phyloP scores from a whole-genome alignment of 495 filamentous ascomycete species.

The Podospora pseudocomata region DNA sequence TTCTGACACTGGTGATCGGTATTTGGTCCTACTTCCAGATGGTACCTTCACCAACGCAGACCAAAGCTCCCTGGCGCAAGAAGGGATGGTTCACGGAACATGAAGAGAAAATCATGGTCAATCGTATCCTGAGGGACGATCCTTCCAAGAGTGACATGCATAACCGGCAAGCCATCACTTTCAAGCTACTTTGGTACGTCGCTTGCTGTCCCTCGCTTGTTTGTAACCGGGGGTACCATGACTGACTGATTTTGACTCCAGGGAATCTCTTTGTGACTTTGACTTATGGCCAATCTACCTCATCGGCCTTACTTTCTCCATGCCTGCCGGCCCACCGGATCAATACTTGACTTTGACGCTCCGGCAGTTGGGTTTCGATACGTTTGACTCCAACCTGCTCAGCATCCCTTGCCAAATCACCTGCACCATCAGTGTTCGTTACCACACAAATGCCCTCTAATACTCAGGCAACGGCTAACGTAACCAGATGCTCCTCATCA shows the following conservation, averaged over 20 bases:
- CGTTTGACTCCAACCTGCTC: constrained; percentile 53
- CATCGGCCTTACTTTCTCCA: constrained; percentile 50
- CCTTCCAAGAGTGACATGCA: constrained; percentile 62
- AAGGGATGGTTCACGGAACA: constrained; percentile 59
- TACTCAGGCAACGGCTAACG: not conserved
- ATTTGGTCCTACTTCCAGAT: constrained; percentile 27
- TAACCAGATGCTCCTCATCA: constrained; percentile 33
- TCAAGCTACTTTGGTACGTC: constrained; percentile 37
- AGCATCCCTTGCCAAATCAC: constrained; percentile 46
- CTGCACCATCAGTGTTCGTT: constrained; percentile 36
- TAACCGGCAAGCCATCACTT: constrained; percentile 50
- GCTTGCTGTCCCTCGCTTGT: not conserved
- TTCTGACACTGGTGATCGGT: constrained; percentile 49
- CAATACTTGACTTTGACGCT: constrained; percentile 51
- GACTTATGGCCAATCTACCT: constrained; percentile 59
- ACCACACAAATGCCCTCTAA: not conserved
- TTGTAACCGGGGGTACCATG: not conserved
- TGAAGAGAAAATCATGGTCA: constrained; percentile 58
- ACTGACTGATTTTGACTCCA: not conserved
- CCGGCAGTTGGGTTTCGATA: constrained; percentile 46
- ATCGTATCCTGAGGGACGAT: constrained; percentile 60
- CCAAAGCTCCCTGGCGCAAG: constrained; percentile 48
- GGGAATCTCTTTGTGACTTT: constrained; percentile 46
- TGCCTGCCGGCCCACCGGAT: constrained; percentile 43
- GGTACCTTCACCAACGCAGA: constrained; percentile 35